Base-by-base conservation (phyloP, 73 alveolate species). In the Diophrys appendiculata region DNA sequence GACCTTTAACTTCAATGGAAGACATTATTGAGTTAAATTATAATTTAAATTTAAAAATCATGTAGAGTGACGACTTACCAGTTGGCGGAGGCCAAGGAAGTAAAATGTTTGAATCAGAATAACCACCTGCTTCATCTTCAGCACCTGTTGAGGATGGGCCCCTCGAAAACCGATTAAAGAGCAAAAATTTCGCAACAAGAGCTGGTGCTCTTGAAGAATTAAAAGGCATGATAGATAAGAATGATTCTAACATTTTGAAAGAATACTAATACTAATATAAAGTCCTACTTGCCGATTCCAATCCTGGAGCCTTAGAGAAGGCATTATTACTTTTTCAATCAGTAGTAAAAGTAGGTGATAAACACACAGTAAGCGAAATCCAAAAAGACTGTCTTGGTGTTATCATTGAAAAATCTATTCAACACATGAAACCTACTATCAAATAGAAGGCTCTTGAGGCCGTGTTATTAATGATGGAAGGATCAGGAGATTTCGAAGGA, bases 281-380 rank as follows among this genome's bases (percentile, higher is more conserved):
- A n/a, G n/a, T n/a, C n/a, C n/a, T n/a, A n/a, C 78, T 91, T 8
- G 56, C 81, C 32, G 97, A 91, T 60, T 52, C 84, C 18, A 91
- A 91, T 72, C 95, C 97, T 23, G 92, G 91, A 13, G 81, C 83
- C 11, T 84, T 88, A 65, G 97, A 91, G 72, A 84, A 89, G 33
- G 91, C 92, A 22, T 71, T 89, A 29, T 81, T 75, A 25, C 91
- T 89, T 0, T 34, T 92, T 22, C 73, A 84, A 33, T 77, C 72
- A 34, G 90, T 77, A 72, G 76, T 82, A 26, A 69, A 73, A 1
- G 26, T 72, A 69, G 83, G 67, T 55, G 73, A 84, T 77, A 65
- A 77, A 52, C n/a, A 69, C 65, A 31, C 43, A 64, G 75, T 85
- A 35, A 28, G 65, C 29, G 73, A 70, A 53, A 34, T 73, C 76